Conservation (phyloP, 1,139 yeast genomes). For the Lodderomyces pseudojiufengensis region DNA sequence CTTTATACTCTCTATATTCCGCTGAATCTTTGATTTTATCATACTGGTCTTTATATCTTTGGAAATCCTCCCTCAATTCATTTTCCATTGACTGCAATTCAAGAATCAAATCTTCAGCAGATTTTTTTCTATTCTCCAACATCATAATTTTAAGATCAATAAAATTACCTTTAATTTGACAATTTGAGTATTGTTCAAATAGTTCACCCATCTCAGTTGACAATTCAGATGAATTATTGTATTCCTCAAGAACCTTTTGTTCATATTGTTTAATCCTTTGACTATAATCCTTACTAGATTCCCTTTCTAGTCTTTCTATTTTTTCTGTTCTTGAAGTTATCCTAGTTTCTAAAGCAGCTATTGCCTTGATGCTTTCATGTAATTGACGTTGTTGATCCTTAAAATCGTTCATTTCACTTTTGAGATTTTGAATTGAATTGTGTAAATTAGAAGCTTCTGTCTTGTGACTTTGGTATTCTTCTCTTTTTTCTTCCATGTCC, state of each 20-base stretch:
- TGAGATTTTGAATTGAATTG: slow-evolving; percentile 13
- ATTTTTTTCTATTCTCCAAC: slow-evolving; percentile 29
- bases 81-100: slow-evolving; percentile 32
- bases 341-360: slow-evolving; percentile 18
- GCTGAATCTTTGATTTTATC: slow-evolving; percentile 43
- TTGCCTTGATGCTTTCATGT: slow-evolving; percentile 13
- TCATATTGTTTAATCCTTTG: slow-evolving; percentile 25
- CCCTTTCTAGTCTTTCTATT: slow-evolving; percentile 23
- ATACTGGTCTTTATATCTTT: slow-evolving; percentile 38
- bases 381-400: slow-evolving; percentile 13
- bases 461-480: slow-evolving; percentile 3
- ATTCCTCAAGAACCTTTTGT: slow-evolving; percentile 23
- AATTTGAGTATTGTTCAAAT: slow-evolving; percentile 18
- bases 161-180: slow-evolving; percentile 21
- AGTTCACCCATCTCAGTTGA: slow-evolving; percentile 14
- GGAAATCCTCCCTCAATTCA: slow-evolving; percentile 29
- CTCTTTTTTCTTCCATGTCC: slow-evolving; percentile 6
- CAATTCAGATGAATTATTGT: slow-evolving; percentile 18
- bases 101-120: slow-evolving; percentile 29
- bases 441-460: not conserved
- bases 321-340: slow-evolving; percentile 21
- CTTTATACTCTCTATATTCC: slow-evolving; percentile 40
- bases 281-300: slow-evolving; percentile 27
- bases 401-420: slow-evolving; percentile 17
- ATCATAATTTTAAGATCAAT: slow-evolving; percentile 25